phyloP scores from a whole-genome alignment of 2,329 filamentous ascomycete species.

The Nannizziopsis barbatae region DNA sequence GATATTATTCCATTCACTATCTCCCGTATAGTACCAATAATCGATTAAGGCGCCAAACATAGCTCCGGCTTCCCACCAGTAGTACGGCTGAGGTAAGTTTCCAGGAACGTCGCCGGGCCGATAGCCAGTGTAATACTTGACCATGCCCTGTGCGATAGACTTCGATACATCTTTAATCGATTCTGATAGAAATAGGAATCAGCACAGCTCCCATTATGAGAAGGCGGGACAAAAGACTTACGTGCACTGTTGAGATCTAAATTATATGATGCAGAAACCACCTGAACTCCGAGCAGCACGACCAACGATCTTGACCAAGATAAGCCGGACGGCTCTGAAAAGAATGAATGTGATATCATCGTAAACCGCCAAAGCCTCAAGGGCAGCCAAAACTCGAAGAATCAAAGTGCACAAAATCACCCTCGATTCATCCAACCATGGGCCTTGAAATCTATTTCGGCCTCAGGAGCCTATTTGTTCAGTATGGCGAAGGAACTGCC shows the following conservation, averaged over 20 bases:
- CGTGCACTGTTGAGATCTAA: slow-evolving; percentile 22
- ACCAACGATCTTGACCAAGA: slow-evolving; percentile 8
- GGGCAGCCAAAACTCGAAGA: background rate
- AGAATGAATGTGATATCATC: slow-evolving; percentile 8
- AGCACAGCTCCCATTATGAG: background rate
- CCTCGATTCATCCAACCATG: slow-evolving; percentile 1
- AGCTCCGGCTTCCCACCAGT: slow-evolving; percentile 31
- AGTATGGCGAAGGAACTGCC: background rate
- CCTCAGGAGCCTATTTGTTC: background rate
- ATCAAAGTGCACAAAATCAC: background rate
- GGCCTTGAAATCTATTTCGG: background rate
- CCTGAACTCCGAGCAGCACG: slow-evolving; percentile 18
- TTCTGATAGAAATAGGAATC: slow-evolving; percentile 18
- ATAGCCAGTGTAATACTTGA: slow-evolving; percentile 29
- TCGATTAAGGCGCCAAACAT: slow-evolving; percentile 51
- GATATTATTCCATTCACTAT: slow-evolving; percentile 58
- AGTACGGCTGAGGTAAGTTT: slow-evolving; percentile 27
- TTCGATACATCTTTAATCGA: slow-evolving; percentile 29
- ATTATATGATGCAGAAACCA: slow-evolving; percentile 18
- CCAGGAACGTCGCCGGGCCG: slow-evolving; percentile 25
- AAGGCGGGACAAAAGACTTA: slow-evolving; percentile 11
- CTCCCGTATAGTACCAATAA: slow-evolving; percentile 71
- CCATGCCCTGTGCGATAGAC: slow-evolving; percentile 24
- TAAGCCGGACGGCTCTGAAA: background rate
- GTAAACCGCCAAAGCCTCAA: background rate